phyloP scores from a whole-genome alignment of 371 early-diverging fungal species.

The Fennellomyces sp. region DNA sequence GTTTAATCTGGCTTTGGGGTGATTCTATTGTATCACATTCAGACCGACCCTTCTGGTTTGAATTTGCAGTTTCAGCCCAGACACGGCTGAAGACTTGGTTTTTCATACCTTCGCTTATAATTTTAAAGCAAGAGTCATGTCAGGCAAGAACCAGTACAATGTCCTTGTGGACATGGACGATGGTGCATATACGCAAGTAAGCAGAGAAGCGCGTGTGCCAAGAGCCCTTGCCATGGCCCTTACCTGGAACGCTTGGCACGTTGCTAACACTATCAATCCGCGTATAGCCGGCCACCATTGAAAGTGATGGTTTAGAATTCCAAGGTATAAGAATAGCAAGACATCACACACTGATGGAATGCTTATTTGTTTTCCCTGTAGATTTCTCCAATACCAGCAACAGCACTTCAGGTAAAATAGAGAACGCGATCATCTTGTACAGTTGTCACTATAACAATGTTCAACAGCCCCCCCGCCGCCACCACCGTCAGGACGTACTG shows the following conservation, averaged over 20 bases:
- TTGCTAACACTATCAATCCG: background rate
- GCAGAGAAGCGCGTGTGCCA: background rate
- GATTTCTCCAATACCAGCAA: conserved; percentile 21
- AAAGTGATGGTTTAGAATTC: conserved; percentile 56
- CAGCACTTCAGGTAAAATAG: conserved; percentile 14
- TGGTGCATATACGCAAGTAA: conserved; percentile 35
- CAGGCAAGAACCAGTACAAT: conserved; percentile 47
- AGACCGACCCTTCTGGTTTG: too few species aligned
- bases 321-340: too few species aligned
- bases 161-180: conserved; percentile 60
- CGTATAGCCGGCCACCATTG: conserved; percentile 47
- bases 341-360: too few species aligned
- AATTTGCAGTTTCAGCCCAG: too few species aligned
- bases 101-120: too few species aligned
- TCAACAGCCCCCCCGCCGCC: conserved; percentile 18
- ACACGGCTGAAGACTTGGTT: too few species aligned
- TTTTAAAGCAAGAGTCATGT: too few species aligned
- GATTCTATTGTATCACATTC: too few species aligned
- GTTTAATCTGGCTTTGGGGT: too few species aligned
- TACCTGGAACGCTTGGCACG: background rate
- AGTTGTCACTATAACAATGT: background rate
- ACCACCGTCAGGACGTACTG: conserved; percentile 11
- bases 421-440: background rate
- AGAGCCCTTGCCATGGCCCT: background rate
- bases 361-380: background rate